Conservation (phyloP, 495 filamentous ascomycete genomes). For the Elasticomyces elasticus region DNA sequence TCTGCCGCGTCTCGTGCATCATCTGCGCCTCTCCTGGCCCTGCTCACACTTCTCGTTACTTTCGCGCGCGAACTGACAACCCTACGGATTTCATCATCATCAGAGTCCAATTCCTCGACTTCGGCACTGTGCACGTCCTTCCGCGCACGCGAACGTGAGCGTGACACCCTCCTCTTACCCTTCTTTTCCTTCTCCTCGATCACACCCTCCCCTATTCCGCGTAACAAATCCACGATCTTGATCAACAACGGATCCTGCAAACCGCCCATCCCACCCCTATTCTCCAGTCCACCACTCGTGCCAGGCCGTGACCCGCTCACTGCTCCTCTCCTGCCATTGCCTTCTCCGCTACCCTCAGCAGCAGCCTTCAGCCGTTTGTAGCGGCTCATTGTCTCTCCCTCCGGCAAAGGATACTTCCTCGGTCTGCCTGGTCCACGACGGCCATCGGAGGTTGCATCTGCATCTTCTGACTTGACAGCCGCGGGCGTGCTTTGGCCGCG, state of each 20-base stretch:
- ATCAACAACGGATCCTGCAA: no score
- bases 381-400: slow-evolving; percentile 2
- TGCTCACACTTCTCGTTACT: no score
- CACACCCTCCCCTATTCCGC: neutral
- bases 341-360: neutral
- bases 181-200: neutral
- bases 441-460: neutral
- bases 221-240: neutral
- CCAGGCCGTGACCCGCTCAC: no score
- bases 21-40: no score
- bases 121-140: neutral
- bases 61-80: no score
- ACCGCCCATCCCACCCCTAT: no score
- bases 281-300: no score
- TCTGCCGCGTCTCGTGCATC: neutral
- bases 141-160: no score
- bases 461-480: neutral
- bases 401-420: slow-evolving; percentile 3
- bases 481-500: neutral
- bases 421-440: slow-evolving; percentile 3
- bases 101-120: neutral
- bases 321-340: neutral
- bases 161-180: no score
- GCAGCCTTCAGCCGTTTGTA: neutral
- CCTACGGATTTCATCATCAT: neutral